Base-by-base conservation (phyloP, 306 rosid species). In the Cicer arietinum region DNA sequence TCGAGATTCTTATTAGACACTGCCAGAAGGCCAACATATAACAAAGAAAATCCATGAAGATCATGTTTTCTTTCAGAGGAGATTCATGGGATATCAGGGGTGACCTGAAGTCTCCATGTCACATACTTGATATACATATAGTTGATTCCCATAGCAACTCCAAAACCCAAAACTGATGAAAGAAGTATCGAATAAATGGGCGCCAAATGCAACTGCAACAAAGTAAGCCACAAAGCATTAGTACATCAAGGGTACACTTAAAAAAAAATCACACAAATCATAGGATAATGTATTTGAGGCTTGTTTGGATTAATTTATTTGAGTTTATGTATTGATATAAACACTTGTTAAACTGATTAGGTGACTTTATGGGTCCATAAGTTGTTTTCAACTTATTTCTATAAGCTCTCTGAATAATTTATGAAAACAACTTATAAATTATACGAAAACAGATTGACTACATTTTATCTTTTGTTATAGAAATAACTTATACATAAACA, bases 81-180 rank as follows among this genome's bases (percentile, higher is more conserved):
- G 65, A 59, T 48, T 90, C 88, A 91, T 8, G 89, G 89, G 72
- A 22, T 82, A 16, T 89, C 16, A 78, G 69, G 89, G 1, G 86
- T 68, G 43, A 85, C 89, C 61, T 83, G 89, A 74, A 90, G 77
- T 68, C 96, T 87, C 98, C 98, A 90, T 7, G 84, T 62, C 63
- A 71, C 78, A 81, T 75, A 91, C 22, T 87, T 90, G 74, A 90
- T 82, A 71, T 85, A 91, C 56, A 82, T 13, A 61, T 88, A 71
- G 83, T 94, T 94, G 81, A 94, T 70, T 50, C 85, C 80, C 95
- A 91, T 91, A 48, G 98, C 81, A 80, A 85, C 25, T 66, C 96
- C 98, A 57, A 88, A 94, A 45, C 98, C 97, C 78, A 89, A 22
- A 53, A 90, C 83, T 18, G 98, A 77, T 65, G 98, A 87, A 48